These are phyloP conservation scores for Diaporthe longicolla DNA, from an alignment of 2,329 filamentous ascomycete species.

Conservation along the genomic window DNA sequence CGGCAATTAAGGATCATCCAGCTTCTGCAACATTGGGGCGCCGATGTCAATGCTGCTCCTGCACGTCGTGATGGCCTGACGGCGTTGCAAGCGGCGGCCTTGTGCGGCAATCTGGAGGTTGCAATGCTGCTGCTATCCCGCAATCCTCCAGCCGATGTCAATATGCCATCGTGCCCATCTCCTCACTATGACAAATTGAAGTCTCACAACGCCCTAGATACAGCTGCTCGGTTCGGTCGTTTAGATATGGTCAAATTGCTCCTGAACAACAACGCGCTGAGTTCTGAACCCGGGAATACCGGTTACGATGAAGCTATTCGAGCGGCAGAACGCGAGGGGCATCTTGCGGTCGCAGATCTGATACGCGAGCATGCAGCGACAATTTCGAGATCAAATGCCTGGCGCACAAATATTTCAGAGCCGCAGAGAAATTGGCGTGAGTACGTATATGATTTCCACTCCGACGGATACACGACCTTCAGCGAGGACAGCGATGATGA, in stretches of 20 bases:
- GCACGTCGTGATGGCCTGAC: accelerated
- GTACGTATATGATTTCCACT: background rate
- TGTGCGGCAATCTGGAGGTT: background rate
- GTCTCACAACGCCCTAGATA: background rate
- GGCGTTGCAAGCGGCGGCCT: background rate
- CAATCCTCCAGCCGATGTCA: background rate
- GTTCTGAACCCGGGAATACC: background rate
- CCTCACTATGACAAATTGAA: accelerated
- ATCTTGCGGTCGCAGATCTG: background rate
- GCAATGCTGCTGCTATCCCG: background rate
- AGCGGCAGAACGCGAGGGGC: accelerated
- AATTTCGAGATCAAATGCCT: background rate
- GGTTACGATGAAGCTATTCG: background rate
- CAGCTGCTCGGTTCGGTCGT: background rate
- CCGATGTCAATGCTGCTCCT: background rate
- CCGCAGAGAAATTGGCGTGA: background rate
- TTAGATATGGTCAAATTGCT: conserved; percentile 3
- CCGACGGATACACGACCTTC: background rate
- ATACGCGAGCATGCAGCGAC: background rate
- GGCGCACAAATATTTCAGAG: no score
- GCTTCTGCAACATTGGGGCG: background rate
- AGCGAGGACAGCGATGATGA: background rate
- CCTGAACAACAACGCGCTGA: background rate
- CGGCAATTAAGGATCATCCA: background rate
- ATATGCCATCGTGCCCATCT: background rate